Conservation (phyloP, 2,329 filamentous ascomycete genomes). For the Venturia nashicola region DNA sequence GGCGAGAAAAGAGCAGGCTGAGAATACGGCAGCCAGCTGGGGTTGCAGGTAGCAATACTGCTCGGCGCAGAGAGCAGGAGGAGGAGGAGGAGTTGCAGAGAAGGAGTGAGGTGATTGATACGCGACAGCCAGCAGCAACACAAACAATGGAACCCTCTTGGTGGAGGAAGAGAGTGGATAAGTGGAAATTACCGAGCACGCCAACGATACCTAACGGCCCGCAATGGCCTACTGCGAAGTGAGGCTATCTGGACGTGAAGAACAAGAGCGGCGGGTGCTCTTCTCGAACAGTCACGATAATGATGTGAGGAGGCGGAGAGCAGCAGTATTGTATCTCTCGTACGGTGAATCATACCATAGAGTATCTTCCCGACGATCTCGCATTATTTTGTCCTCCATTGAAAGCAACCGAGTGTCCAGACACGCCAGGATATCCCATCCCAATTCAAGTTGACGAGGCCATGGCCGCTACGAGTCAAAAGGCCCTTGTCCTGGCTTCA, state of each 20-base stretch:
- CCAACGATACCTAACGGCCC: not conserved
- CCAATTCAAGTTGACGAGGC: not conserved
- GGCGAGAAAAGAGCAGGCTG: slow-evolving; percentile 1
- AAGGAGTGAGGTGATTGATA: not conserved
- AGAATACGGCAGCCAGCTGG: not conserved
- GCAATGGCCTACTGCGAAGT: not conserved
- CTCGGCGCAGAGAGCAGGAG: not conserved
- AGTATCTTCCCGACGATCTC: not conserved
- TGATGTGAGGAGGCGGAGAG: not conserved
- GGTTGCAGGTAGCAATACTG: not conserved
- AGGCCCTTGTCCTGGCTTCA: not conserved
- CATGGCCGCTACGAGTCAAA: not conserved
- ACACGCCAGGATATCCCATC: not conserved
- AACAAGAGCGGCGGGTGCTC: not conserved
- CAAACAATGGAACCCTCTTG: slow-evolving; percentile 1
- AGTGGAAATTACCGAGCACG: slow-evolving; percentile 1
- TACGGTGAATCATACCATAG: not conserved
- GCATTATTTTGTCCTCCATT: not conserved
- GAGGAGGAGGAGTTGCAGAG: not conserved
- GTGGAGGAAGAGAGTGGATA: not conserved
- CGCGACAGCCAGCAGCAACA: not conserved
- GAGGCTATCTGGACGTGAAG: not conserved
- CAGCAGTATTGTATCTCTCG: not conserved
- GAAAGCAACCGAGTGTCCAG: not conserved
- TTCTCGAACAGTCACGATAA: not conserved